These are phyloP conservation scores for Rhodotorula sphaerocarpa DNA, from an alignment of 768 basidiomycete species.

Conservation along the genomic window DNA sequence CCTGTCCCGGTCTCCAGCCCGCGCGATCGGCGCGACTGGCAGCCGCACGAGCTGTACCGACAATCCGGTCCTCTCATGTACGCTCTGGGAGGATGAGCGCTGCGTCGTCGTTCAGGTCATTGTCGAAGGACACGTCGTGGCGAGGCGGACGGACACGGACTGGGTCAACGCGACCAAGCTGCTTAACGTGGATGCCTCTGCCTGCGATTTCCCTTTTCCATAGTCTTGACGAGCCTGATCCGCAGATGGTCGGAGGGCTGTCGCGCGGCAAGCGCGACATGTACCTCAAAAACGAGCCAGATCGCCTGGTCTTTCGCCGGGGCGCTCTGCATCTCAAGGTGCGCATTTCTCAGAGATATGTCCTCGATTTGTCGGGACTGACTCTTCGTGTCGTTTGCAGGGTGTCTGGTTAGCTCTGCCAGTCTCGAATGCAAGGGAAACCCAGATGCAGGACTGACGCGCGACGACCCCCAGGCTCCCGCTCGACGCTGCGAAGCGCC, in stretches of 20 bases:
- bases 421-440: background rate
- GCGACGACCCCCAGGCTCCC: conserved; percentile 23
- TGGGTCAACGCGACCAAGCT: conserved; percentile 32
- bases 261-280: conserved; percentile 25
- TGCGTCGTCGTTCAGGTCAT: conserved; percentile 19
- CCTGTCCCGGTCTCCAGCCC: too few relatives aligned
- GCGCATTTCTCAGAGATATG: background rate
- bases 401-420: conserved; percentile 24
- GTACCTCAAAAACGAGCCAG: conserved; percentile 22
- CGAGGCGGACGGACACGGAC: conserved; percentile 22
- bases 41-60: too few relatives aligned
- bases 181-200: conserved; percentile 9
- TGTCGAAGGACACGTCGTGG: conserved; percentile 14
- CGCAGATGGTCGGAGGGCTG: conserved; percentile 6
- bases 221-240: too few relatives aligned
- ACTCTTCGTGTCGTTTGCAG: background rate
- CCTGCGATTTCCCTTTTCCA: background rate
- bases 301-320: conserved; percentile 5
- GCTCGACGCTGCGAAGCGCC: conserved; percentile 2
- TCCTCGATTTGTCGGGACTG: background rate
- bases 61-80: background rate
- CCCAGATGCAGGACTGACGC: too few relatives aligned
- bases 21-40: too few relatives aligned
- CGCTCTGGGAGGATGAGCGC: conserved; percentile 29
- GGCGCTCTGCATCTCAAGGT: conserved; percentile 17